These are phyloP conservation scores for Monilinia fructicola DNA, from an alignment of 2,329 filamentous ascomycete species.

Conservation along the genomic window DNA sequence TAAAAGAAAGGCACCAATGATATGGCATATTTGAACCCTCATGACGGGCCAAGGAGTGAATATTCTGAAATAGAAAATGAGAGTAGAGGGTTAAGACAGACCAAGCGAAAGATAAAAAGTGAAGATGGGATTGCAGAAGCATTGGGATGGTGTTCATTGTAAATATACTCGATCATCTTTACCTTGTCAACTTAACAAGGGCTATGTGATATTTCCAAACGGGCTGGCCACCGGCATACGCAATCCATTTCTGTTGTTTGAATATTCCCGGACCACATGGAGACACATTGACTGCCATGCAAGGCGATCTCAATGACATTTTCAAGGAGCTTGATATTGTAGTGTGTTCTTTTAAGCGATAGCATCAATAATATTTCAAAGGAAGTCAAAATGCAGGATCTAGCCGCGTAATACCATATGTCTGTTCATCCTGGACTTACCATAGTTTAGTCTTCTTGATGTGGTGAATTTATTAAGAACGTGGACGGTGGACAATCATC, in stretches of 20 bases:
- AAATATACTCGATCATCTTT: not conserved
- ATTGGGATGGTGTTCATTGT: not conserved
- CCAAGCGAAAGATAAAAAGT: not conserved
- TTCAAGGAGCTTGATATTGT: not conserved
- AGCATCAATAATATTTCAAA: not conserved
- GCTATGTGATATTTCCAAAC: not conserved
- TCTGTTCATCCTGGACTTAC: not conserved
- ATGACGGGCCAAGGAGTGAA: not conserved
- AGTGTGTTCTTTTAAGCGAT: not conserved
- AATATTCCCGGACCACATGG: not conserved
- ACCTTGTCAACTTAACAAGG: not conserved
- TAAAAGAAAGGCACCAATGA: constrained; percentile 12
- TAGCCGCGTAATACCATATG: not conserved
- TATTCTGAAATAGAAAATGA: not conserved
- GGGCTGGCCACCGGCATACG: not conserved
- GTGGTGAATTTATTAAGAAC: not conserved
- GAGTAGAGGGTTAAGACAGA: too few species aligned
- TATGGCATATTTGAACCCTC: constrained; percentile 11
- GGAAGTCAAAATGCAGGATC: not conserved
- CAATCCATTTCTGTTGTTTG: not conserved
- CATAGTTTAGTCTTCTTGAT: not conserved
- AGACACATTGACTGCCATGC: not conserved
- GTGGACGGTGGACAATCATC: not conserved
- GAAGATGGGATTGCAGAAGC: not conserved
- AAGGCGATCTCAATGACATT: not conserved